Base-by-base conservation (phyloP, 768 basidiomycete species). In the Pholiota conissans region DNA sequence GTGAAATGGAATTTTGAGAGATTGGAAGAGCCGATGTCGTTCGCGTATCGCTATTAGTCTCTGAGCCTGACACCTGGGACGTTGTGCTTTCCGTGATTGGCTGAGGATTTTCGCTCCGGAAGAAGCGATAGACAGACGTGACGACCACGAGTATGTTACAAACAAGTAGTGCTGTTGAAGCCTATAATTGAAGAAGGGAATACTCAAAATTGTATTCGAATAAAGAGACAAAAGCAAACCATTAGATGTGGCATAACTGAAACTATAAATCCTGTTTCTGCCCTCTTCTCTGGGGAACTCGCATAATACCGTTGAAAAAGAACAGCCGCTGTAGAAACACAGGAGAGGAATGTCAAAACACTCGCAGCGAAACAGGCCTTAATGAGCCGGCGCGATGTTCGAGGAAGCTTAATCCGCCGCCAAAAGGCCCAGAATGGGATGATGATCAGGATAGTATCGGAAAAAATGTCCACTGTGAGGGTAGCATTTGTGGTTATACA, bases 101-200 rank as follows among this genome's bases (percentile, higher is more conserved):
- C 42, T 22, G 22, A 9, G 42, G 42, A 6, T 32, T 58, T 40
- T 57, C 49, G 8, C 49, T 10, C 20, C 63, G 42, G 27, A 64
- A 55, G 6, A 58, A 40, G 3, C 63, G 61, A 37, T 65, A 65
- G n/a, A 62, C 45, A 8, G 61, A 60, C 2, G 64, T 65, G 2
- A 61, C 56, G 3, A 65, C 57, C 3, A 65, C 53, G 8, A 65
- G 60, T 14, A 59, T 47, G 37, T 65, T 65, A 57, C 64, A 65
- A 10, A 61, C 64, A 14, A 63, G 46, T 1, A 65, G 29, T 3
- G 64, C 62, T 20, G 42, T 59, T 1, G 61, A 35, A 11, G 55
- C 55, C 64, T 65, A 11, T 35, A 32, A 45, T 32, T 3, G 35
- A 3, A 18, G 32, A 52, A 49, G 18, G 59, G 52, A 10, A 59